Conservation (phyloP, 345 rosid species). For the Xanthoceras sorbifolium region DNA sequence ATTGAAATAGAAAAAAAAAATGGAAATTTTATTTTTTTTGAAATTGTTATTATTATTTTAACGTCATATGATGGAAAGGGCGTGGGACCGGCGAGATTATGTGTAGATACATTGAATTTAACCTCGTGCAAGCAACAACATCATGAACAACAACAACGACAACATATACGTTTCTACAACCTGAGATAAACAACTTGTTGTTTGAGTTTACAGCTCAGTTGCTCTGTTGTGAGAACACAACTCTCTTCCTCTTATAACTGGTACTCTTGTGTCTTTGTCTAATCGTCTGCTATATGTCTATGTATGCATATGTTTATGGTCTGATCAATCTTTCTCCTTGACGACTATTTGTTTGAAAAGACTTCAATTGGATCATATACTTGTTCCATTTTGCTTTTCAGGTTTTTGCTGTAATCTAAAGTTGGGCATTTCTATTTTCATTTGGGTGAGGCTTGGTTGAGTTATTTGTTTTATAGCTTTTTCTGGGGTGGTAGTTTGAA, state of each 20-base stretch:
- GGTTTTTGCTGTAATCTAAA: too few relatives aligned
- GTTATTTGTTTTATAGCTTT: background rate
- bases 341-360: too few relatives aligned
- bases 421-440: background rate
- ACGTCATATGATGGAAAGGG: background rate
- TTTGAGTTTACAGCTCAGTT: background rate
- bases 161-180: background rate
- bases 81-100: too few relatives aligned
- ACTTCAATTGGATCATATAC: background rate
- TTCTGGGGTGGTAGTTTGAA: background rate
- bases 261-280: background rate
- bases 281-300: background rate
- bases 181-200: background rate
- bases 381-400: background rate
- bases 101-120: slow-evolving; percentile 10
- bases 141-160: background rate
- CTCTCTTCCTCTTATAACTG: background rate
- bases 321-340: background rate
- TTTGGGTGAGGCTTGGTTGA: background rate
- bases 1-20: too few relatives aligned
- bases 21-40: too few relatives aligned
- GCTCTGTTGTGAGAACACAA: background rate
- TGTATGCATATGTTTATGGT: background rate
- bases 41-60: too few relatives aligned
- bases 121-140: background rate